These are phyloP conservation scores for Apiotrichum domesticum DNA, from an alignment of 1,284 basidiomycete species.

Conservation along the genomic window DNA sequence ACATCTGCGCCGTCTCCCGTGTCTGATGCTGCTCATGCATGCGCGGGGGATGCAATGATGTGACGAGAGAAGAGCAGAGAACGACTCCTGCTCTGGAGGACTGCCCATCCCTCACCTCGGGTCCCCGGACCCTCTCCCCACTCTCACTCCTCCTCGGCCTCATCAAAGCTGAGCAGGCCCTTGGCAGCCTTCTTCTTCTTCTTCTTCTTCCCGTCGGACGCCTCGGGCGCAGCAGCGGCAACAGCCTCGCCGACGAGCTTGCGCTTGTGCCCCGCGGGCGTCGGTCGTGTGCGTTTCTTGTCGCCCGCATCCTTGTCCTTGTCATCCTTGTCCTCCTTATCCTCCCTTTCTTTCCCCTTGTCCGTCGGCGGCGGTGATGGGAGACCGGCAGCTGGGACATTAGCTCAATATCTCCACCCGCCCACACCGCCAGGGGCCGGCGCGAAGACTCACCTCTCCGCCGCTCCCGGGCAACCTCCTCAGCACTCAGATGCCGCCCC, in stretches of 20 bases:
- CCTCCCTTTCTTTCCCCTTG: background rate
- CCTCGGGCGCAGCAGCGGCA: constrained; percentile 13
- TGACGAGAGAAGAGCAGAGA: too few species aligned
- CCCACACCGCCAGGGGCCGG: too few species aligned
- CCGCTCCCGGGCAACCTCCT: constrained; percentile 68
- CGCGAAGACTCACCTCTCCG: constrained; percentile 57
- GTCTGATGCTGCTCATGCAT: too few species aligned
- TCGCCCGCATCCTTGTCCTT: constrained; percentile 13
- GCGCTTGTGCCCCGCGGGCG: constrained; percentile 26
- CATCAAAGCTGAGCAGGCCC: constrained; percentile 41
- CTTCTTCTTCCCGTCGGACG: constrained; percentile 20
- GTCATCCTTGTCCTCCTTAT: background rate
- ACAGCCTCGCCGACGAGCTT: constrained; percentile 32
- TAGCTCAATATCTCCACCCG: too few species aligned
- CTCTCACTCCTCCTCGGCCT: constrained; percentile 31
- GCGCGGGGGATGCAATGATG: too few species aligned
- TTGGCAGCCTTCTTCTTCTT: constrained; percentile 42
- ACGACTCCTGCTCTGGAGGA: too few species aligned
- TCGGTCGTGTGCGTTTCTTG: constrained; percentile 9
- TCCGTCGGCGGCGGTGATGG: background rate
- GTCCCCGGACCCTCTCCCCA: background rate
- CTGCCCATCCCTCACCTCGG: too few species aligned
- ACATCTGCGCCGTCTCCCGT: too few species aligned
- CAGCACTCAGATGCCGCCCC: constrained; percentile 70
- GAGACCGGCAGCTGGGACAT: background rate